A percentile compares a stretch with the other conserved stretches of the same genome.
phyloP scores from a whole-genome alignment of 192 early-diverging fungal species.

The Phlyctochytrium planicorne region DNA sequence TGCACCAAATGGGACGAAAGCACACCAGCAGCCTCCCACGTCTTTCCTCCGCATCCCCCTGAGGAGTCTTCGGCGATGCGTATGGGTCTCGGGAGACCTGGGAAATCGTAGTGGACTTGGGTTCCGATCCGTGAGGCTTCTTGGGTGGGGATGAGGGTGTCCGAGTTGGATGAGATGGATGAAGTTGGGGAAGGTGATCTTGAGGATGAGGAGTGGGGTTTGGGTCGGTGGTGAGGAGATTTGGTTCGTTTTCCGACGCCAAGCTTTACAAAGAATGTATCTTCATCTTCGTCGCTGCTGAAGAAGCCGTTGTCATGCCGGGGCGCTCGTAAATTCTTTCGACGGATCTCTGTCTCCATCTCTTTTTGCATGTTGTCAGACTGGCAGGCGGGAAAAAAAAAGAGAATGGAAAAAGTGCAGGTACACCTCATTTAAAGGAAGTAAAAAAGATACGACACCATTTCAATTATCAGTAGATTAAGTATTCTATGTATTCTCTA shows the following conservation, averaged over 20 bases:
- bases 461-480: too few species aligned
- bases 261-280: neutral
- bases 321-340: too few species aligned
- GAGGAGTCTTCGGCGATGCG: conserved; percentile 8
- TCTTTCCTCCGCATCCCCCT: conserved; percentile 49
- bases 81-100: neutral
- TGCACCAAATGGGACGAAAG: conserved; percentile 35
- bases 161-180: neutral
- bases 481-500: too few species aligned
- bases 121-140: conserved; percentile 27
- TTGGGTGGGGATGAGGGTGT: conserved; percentile 9
- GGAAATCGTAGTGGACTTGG: conserved; percentile 8
- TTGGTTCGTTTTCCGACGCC: neutral
- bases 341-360: too few species aligned
- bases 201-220: neutral
- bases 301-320: conserved; percentile 9
- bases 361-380: neutral
- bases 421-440: too few species aligned
- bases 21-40: conserved; percentile 49
- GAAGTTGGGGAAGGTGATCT: neutral
- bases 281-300: neutral
- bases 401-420: neutral
- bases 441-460: too few species aligned
- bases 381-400: neutral
- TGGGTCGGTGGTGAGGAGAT: neutral